Conservation (phyloP, 306 rosid species). For the Fagus sylvatica region DNA sequence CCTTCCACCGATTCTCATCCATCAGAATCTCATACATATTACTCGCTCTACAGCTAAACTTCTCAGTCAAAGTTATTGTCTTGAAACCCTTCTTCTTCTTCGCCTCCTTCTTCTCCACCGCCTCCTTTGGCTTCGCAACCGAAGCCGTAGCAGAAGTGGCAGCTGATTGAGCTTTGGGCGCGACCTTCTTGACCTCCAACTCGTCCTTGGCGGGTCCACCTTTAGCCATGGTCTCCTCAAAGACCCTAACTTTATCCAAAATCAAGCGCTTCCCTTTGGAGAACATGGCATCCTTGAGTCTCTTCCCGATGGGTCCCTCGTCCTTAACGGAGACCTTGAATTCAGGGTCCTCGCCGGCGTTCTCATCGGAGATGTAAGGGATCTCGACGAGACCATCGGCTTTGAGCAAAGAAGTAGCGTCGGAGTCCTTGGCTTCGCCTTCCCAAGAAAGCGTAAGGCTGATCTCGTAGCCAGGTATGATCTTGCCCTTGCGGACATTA, state of each 20-base stretch:
- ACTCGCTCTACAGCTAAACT: conserved; percentile 78
- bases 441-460: conserved; percentile 68
- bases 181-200: conserved; percentile 55
- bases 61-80: conserved; percentile 77
- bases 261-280: conserved; percentile 70
- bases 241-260: conserved; percentile 74
- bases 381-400: conserved; percentile 81
- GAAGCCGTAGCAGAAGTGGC: neutral
- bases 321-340: conserved; percentile 71
- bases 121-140: conserved; percentile 16
- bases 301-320: conserved; percentile 73
- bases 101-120: conserved; percentile 32
- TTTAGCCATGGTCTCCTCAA: conserved; percentile 73
- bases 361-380: conserved; percentile 90
- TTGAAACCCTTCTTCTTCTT: conserved; percentile 62
- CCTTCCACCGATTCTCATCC: conserved; percentile 99
- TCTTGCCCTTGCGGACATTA: conserved; percentile 86
- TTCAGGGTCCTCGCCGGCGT: conserved; percentile 95
- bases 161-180: conserved; percentile 34
- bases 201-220: conserved; percentile 95
- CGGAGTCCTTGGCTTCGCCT: conserved; percentile 74
- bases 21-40: conserved; percentile 81
- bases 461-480: conserved; percentile 92
- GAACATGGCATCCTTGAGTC: conserved; percentile 79
- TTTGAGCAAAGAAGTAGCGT: conserved; percentile 56